Base-by-base conservation (phyloP, 1,284 basidiomycete species). In the Apiotrichum veenhuisii region DNA sequence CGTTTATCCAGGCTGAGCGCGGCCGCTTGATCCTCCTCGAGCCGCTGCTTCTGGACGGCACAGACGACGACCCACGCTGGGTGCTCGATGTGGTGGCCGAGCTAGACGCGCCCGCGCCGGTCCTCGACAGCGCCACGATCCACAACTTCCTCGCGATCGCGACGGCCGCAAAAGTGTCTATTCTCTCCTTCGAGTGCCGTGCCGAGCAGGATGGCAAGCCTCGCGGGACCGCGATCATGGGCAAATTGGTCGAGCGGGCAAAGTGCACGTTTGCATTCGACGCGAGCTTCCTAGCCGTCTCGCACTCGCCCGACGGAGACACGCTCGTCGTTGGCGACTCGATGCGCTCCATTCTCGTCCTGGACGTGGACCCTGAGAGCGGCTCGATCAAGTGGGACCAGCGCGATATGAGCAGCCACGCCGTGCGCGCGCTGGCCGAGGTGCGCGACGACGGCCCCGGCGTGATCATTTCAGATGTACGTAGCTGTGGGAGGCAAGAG, bases 251-350 rank as follows among this genome's bases (percentile, higher is more conserved):
- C 38, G 78, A 80, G 47, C 65, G 84, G 11, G 76, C 82, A 0
- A 79, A 82, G 37, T 91, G 88, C 84, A 84, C 88, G 60, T 88
- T 89, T 66, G 89, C 87, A 56, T 92, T 92, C 73, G 68, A 89
- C 53, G 83, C 91, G 12, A 84, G 64, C 20, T 64, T 70, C 81
- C n/a, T 86, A 79, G 20, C 49, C 5, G 48, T 70, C 42, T 45
- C 61, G n/a, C 44, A 52, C 3, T 52, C 58, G 34, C n/a, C 51
- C 15, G 54, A 59, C 49, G 80, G 77, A 2, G 76, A 85, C 25
- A 59, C 74, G 85, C 51, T 82, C 83, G 64, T 80, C 18, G 82
- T 87, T 15, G 89, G 89, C 22, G 93, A 97, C 69, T 86, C 87
- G 1, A 84, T 95, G 54, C 84, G 85, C 67, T 93, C 91, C 2